phyloP scores from a whole-genome alignment of 75 land plant species.

The Chamaecyparis obtusa region DNA sequence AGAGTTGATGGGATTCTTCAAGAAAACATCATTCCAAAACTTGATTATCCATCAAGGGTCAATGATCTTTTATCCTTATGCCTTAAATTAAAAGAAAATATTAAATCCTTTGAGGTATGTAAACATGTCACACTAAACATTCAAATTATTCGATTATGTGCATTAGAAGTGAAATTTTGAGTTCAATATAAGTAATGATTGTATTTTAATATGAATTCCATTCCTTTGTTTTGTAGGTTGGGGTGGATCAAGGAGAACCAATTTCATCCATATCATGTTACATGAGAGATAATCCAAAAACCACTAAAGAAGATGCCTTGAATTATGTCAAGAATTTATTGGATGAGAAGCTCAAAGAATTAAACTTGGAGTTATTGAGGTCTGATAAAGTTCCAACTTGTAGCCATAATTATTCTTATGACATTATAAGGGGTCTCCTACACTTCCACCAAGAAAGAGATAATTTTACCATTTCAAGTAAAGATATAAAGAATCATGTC shows the following conservation, averaged over 20 bases:
- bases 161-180: too few species aligned
- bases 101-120: not conserved
- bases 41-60: not conserved
- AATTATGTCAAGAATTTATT: not conserved
- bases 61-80: too few species aligned
- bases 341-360: not conserved
- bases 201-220: not conserved
- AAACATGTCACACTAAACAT: not conserved
- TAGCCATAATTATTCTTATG: not conserved
- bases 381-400: not conserved
- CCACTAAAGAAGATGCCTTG: not conserved
- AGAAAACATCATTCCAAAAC: not conserved
- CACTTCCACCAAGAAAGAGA: not conserved
- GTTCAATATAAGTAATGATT: too few species aligned
- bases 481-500: not conserved
- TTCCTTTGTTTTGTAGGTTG: not conserved
- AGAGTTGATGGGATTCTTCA: not conserved
- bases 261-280: not conserved
- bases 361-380: not conserved
- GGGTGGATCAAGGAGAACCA: not conserved
- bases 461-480: not conserved
- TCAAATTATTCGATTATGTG: not conserved
- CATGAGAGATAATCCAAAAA: not conserved
- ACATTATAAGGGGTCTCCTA: not conserved
- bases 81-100: not conserved